Base-by-base conservation (phyloP, 1,284 basidiomycete genomes). In the Rhodotorula glutinis region DNA sequence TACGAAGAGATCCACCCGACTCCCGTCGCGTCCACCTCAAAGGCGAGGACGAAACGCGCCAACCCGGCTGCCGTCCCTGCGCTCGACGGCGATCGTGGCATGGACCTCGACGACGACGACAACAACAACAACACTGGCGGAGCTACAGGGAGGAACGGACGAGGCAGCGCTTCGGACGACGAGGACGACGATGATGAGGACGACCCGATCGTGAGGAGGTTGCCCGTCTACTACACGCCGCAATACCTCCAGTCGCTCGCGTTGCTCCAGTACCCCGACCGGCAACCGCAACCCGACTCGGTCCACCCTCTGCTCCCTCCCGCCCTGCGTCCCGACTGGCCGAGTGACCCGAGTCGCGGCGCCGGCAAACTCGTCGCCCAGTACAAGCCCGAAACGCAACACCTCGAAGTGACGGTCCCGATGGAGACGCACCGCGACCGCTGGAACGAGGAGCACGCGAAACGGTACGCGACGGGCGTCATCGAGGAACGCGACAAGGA, bases 211-310 rank as follows among this genome's bases (percentile, higher is more conserved):
- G 63, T 74, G 38, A 67, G 71, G 21, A 62, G 70, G 19, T 43
- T 76, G 38, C 74, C 74, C 25, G 72, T 76, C 19, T 75, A 70
- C 62, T 73, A 73, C 63, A 73, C 66, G 25, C 73, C 75, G 1
- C 58, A 66, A 47, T 69, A 69, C 52, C 62, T 72, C 58, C 58
- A 67, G 40, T 66, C 70, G 25, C 66, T 77, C 40, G 73, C 73
- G 30, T 66, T 77, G 14, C 66, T 77, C 16, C 76, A 77, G 63
- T 77, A 76, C 66, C 75, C 75, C n/a, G 73, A 76, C 61, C 70
- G 74, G 29, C 72, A 66, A 8, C 69, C 72, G 16, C 71, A 66
- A 49, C 71, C 72, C 38, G 62, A 68, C 44, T 59, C 66, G 43
- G 61, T 66, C 33, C 76, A 76, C 59, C 74, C 75, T 21, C 65